A percentile compares a stretch with the other conserved stretches of the same genome.
These are phyloP conservation scores for Xylaria digitata DNA, from an alignment of 2,329 filamentous ascomycete genomes.

Conservation along the genomic window DNA sequence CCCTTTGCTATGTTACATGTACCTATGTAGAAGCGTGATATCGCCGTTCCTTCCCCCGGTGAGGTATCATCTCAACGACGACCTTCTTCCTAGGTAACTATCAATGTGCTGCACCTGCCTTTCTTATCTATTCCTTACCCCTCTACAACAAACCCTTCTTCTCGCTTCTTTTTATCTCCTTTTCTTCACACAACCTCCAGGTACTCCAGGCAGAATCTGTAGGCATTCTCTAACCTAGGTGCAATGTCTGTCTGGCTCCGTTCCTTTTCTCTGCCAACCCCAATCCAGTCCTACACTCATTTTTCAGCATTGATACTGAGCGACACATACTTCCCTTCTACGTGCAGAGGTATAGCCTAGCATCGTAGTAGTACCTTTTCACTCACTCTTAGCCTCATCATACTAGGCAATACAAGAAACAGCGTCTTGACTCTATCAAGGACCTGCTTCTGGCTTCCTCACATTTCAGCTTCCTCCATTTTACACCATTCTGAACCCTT, in stretches of 20 bases:
- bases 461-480: neutral
- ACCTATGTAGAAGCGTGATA: too few species aligned
- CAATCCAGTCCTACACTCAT: neutral
- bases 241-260: neutral
- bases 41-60: neutral
- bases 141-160: slow-evolving; percentile 7
- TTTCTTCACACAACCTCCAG: neutral
- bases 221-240: neutral
- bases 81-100: neutral
- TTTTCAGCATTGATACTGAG: slow-evolving; percentile 1
- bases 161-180: neutral
- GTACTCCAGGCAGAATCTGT: neutral
- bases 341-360: neutral
- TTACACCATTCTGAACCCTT: too few species aligned
- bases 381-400: neutral
- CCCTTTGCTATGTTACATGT: too few species aligned
- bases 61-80: slow-evolving; percentile 1
- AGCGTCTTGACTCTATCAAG: neutral
- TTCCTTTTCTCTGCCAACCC: neutral
- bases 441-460: neutral
- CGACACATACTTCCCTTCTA: neutral
- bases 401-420: neutral
- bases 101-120: slow-evolving; percentile 9
- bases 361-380: neutral
- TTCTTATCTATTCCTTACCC: neutral